Percentiles rank a stretch among this genome's conserved stretches.
phyloP scores from a whole-genome alignment of 2,329 filamentous ascomycete genomes.

The Diaporthe eres region DNA sequence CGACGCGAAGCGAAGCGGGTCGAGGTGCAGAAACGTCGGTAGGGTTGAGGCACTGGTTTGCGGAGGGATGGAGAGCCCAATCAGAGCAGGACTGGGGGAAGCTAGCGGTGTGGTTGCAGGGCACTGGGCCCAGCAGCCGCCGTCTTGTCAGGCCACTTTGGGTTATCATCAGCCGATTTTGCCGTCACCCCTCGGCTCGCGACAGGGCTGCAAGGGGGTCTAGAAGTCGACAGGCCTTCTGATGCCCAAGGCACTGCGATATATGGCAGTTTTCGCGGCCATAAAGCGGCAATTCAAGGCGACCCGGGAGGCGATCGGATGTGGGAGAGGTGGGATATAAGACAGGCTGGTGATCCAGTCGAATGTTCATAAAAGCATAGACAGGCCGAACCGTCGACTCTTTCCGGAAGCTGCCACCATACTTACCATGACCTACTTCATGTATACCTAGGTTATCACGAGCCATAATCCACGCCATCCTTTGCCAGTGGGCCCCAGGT shows the following conservation, averaged over 20 bases:
- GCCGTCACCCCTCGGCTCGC: conserved; percentile 34
- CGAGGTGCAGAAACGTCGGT: neutral
- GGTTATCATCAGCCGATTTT: conserved; percentile 38
- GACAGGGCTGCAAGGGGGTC: conserved; percentile 17
- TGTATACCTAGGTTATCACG: neutral
- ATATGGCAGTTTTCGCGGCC: neutral
- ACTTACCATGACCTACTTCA: neutral
- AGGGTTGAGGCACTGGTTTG: neutral
- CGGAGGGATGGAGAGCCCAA: conserved; percentile 29
- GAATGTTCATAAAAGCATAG: neutral
- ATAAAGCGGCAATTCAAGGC: conserved; percentile 9
- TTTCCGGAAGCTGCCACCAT: neutral
- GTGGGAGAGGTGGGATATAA: conserved; percentile 15
- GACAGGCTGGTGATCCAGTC: conserved; percentile 20
- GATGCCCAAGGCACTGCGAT: conserved; percentile 21
- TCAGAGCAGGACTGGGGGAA: conserved; percentile 21
- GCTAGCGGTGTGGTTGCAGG: conserved; percentile 23
- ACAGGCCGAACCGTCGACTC: neutral
- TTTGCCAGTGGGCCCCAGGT: neutral
- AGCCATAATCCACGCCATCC: neutral
- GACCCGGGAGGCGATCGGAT: neutral
- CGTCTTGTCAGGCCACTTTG: conserved; percentile 37
- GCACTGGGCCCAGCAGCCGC: conserved; percentile 22
- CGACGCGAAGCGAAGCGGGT: neutral
- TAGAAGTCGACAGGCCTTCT: neutral